Percentiles rank a stretch among this genome's conserved stretches.
These are phyloP conservation scores for Fragilariopsis cylindrus DNA, from an alignment of 108 stramenopile genomes.

Conservation along the genomic window DNA sequence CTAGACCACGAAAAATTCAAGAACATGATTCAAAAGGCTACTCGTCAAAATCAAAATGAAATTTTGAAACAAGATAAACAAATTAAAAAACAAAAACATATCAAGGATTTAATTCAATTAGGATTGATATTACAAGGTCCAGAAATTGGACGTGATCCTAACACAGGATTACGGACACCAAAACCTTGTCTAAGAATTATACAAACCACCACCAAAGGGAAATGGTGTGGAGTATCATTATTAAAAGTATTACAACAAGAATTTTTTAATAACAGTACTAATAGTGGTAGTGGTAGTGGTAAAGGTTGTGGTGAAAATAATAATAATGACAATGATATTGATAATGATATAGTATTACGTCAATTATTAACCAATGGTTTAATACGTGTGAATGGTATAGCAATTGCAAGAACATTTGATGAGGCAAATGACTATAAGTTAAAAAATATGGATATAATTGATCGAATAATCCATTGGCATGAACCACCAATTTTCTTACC, in stretches of 20 bases:
- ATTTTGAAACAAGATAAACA: conserved; percentile 33
- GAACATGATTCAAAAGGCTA: background rate
- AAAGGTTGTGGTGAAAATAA: no score
- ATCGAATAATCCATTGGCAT: conserved; percentile 76
- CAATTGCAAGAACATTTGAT: conserved; percentile 23
- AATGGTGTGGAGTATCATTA: conserved; percentile 72
- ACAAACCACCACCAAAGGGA: conserved; percentile 61
- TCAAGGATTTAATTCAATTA: conserved; percentile 47
- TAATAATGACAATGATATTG: background rate
- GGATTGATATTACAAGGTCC: conserved; percentile 39
- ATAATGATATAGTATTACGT: background rate
- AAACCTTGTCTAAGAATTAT: conserved; percentile 55
- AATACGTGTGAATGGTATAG: conserved; percentile 58
- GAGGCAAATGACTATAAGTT: conserved; percentile 37
- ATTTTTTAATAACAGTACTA: conserved; percentile 26
- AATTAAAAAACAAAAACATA: conserved; percentile 40
- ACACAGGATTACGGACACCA: conserved; percentile 60
- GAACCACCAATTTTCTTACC: conserved; percentile 75
- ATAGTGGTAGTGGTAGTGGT: no score
- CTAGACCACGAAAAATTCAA: conserved; percentile 36
- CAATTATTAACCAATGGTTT: conserved; percentile 46
- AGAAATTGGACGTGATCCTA: conserved; percentile 30
- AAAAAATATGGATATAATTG: conserved; percentile 69
- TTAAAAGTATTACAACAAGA: conserved; percentile 52
- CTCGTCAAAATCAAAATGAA: background rate